Base-by-base conservation (phyloP, 306 rosid species). In the Trichosanthes truncata region DNA sequence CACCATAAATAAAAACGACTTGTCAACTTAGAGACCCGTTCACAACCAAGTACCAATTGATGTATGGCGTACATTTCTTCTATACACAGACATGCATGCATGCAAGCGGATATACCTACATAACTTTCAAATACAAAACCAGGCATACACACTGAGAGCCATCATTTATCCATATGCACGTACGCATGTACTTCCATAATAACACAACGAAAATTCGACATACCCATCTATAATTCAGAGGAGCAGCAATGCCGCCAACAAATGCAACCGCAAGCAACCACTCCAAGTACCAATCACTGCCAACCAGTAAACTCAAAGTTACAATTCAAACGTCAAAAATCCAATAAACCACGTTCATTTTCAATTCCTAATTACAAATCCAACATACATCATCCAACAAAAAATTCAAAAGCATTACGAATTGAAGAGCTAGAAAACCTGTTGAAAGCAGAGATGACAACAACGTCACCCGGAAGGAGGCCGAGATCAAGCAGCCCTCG, bases 171-270 rank as follows among this genome's bases (percentile, higher is more conserved):
- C 45, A 12, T 72, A 72, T 25, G 9, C 4, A 68, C 9, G 45
- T 69, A 41, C 53, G n/a, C 53, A 5, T 23, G 76, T 65, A 40
- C 7, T 9, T 36, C 2, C 51, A 38, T 45, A 68, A 18, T 9
- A 57, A 46, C 46, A 17, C 33, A 13, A 15, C 41, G n/a, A 25
- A 11, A 75, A 78, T 53, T 67, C 46, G 2, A 51, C 93, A 80
- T 66, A 92, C 98, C 97, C 98, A 95, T 62, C 97, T 88, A 86
- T 92, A 92, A 82, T 95, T 95, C 4, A 95, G 80, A 82, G 93
- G 98, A 82, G 97, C 93, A 67, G 86, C 87, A 81, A 95, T 84
- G 23, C 88, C 97, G 74, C 98, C 98, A 76, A 90, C 88, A 81
- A 87, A 91, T 57, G 98, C 96, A 85, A 90, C 84, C 43, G 98